Evolutionary conservation across 768 basidiomycete species (phyloP).

Genomic region (Candolleomyces efflorescens): DNA sequence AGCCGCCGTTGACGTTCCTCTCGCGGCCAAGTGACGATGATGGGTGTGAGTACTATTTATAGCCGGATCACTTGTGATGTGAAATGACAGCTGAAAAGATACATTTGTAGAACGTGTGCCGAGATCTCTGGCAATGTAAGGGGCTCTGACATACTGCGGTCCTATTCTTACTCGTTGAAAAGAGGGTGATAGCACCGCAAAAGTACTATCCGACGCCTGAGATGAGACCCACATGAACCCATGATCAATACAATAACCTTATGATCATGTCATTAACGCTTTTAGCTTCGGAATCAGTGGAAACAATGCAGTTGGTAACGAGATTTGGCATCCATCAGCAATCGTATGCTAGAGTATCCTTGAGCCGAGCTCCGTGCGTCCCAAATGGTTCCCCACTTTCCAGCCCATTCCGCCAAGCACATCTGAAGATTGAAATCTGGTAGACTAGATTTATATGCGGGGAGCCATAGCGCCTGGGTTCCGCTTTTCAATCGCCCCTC

Average conservation of each 20-base stretch:
- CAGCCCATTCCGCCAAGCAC: background rate
- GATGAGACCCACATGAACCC: background rate
- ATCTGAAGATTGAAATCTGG: background rate
- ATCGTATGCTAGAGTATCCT: background rate
- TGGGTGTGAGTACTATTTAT: constrained; percentile 1
- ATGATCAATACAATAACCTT: background rate
- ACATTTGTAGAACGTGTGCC: background rate
- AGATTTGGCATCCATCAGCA: background rate
- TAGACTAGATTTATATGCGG: background rate
- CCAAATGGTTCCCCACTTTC: background rate
- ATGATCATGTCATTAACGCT: background rate
- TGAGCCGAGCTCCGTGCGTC: background rate
- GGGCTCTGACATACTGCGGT: background rate
- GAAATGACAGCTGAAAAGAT: background rate
- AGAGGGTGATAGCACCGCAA: background rate
- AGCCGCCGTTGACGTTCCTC: background rate
- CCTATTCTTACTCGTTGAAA: background rate
- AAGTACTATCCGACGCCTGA: background rate
- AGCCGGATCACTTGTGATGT: background rate
- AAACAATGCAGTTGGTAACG: background rate
- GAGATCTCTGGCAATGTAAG: background rate
- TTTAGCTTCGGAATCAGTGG: constrained; percentile 4
- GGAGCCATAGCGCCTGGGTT: background rate
- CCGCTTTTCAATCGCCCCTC: background rate
- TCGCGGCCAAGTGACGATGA: background rate